Evolutionary conservation across 257 asterid genomes (phyloP).

Genomic region (Mentha longifolia): DNA sequence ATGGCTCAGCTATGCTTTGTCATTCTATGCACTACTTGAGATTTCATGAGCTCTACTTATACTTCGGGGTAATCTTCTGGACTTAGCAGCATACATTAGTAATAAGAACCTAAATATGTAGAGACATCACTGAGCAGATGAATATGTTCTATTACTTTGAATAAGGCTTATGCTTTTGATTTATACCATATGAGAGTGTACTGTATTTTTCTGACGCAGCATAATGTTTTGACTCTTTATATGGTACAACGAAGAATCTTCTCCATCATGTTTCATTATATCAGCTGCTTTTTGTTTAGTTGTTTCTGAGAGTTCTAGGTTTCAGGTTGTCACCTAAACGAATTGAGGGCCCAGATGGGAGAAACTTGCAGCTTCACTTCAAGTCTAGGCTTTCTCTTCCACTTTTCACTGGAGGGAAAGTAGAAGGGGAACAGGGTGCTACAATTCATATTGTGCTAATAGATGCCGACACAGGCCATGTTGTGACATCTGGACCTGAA

Average conservation of each 20-base stretch:
- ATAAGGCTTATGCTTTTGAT: not conserved
- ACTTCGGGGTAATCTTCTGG: not conserved
- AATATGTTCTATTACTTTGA: not conserved
- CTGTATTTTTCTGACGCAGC: not conserved
- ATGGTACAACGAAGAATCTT: not conserved
- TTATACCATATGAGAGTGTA: not conserved
- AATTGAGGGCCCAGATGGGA: constrained; percentile 90
- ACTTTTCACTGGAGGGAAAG: constrained; percentile 95
- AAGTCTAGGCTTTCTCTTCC: constrained; percentile 88
- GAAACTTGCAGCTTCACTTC: constrained; percentile 88
- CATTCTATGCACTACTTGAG: constrained; percentile 10
- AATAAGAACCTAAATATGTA: not conserved
- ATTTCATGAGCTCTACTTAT: constrained; percentile 2
- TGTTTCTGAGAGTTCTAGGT: constrained; percentile 24
- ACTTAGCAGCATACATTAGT: not conserved
- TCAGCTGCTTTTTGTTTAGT: constrained; percentile 6
- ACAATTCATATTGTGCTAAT: constrained; percentile 76
- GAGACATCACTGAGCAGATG: not conserved
- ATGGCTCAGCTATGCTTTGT: not conserved
- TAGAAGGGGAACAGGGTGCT: constrained; percentile 99
- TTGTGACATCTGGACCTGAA: constrained; percentile 83
- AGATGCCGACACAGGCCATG: constrained; percentile 78
- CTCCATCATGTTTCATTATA: not conserved
- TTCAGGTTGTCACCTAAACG: constrained; percentile 86
- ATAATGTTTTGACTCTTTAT: not conserved